Evolutionary conservation across 2,329 filamentous ascomycete species (phyloP).

Genomic region (Elsinoe necatrix): DNA sequence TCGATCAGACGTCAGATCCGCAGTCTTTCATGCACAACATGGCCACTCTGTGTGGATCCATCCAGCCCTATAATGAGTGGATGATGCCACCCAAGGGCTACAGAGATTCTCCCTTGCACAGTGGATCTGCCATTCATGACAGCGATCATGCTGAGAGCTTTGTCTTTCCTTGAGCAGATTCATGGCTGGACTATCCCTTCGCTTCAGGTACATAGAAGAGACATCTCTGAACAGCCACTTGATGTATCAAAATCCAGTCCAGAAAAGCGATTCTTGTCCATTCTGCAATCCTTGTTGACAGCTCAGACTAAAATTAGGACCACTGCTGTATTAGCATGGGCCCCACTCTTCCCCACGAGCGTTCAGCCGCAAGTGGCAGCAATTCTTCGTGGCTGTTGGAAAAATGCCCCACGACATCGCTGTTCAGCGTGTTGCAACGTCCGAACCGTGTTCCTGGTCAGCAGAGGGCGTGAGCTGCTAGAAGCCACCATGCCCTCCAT

Average conservation of each 20-base stretch:
- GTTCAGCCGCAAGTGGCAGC: not conserved
- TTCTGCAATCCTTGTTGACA: too few relatives aligned
- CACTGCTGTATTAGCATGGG: not conserved
- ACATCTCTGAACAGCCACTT: too few relatives aligned
- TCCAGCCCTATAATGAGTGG: not conserved
- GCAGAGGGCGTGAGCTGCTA: not conserved
- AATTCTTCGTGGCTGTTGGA: not conserved
- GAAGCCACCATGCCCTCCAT: not conserved
- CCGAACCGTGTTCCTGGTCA: constrained; percentile 2
- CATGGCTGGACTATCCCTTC: not conserved
- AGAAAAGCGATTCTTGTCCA: not conserved
- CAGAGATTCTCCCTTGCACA: not conserved
- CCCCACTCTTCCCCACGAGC: not conserved
- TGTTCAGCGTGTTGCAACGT: not conserved
- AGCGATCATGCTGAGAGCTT: not conserved
- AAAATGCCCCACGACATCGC: constrained; percentile 2
- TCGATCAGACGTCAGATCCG: not conserved
- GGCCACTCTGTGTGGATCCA: not conserved
- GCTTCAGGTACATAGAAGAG: too few relatives aligned
- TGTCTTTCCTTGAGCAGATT: not conserved
- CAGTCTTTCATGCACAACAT: too few relatives aligned
- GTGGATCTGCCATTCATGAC: not conserved
- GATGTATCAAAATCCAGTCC: not conserved
- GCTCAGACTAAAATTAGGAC: not conserved
- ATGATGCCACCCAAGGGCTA: constrained; percentile 7